Conservation (phyloP, 2,329 filamentous ascomycete species). For the Pseudogymnoascus sp. region DNA sequence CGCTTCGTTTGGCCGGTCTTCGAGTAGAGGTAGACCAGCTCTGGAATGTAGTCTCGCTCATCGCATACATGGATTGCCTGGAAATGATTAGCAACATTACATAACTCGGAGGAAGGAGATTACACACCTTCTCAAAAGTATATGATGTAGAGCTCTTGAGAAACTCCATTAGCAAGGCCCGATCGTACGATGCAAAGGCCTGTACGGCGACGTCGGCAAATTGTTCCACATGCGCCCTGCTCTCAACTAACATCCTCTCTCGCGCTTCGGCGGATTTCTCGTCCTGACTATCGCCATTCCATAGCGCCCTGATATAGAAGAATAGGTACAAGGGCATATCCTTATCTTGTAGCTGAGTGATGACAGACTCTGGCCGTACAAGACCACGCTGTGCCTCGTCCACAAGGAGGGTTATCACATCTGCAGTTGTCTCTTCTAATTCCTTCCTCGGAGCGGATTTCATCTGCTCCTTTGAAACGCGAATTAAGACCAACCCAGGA, state of each 20-base stretch:
- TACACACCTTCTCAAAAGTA: constrained; percentile 62
- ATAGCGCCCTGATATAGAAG: constrained; percentile 84
- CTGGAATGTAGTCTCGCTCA: constrained; percentile 69
- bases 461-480: constrained; percentile 66
- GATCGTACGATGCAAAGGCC: constrained; percentile 78
- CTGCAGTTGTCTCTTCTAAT: constrained; percentile 69
- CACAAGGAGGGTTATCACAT: constrained; percentile 79
- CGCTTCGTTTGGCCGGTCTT: constrained; percentile 92
- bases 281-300: constrained; percentile 63
- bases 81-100: constrained; percentile 14
- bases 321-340: constrained; percentile 69
- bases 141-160: constrained; percentile 79
- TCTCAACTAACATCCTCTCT: constrained; percentile 51
- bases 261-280: constrained; percentile 46
- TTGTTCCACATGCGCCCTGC: constrained; percentile 65
- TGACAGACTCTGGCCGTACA: constrained; percentile 67
- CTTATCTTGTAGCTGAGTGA: constrained; percentile 64
- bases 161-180: constrained; percentile 75
- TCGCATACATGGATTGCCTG: constrained; percentile 73
- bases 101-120: neutral
- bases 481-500: constrained; percentile 74
- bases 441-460: constrained; percentile 59
- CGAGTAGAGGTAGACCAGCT: constrained; percentile 91
- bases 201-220: constrained; percentile 82
- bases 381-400: constrained; percentile 87